Conservation (phyloP, 2,329 filamentous ascomycete genomes). For the Tolypocladium endophyticum region DNA sequence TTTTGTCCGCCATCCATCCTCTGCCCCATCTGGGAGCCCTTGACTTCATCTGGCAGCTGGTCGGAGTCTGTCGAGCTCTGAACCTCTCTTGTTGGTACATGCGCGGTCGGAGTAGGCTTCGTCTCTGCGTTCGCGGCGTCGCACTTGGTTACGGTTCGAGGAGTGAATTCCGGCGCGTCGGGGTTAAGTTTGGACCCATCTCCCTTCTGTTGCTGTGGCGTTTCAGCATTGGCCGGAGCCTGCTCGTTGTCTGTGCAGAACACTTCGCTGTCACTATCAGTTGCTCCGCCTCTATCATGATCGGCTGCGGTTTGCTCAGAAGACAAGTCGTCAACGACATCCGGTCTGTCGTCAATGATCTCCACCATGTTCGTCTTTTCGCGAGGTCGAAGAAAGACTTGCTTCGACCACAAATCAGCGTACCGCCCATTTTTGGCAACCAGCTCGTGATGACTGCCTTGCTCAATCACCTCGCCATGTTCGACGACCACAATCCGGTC, state of each 20-base stretch:
- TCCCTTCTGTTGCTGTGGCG: slow-evolving; percentile 28
- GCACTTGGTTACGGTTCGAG: slow-evolving; percentile 16
- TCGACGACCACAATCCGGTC: slow-evolving; percentile 57
- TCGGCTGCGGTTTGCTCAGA: slow-evolving; percentile 24
- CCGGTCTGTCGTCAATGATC: slow-evolving; percentile 7
- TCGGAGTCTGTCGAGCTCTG: not conserved
- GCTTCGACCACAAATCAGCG: slow-evolving; percentile 54
- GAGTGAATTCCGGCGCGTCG: slow-evolving; percentile 44
- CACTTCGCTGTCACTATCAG: slow-evolving; percentile 12
- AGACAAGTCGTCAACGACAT: slow-evolving; percentile 25
- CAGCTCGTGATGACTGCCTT: slow-evolving; percentile 50
- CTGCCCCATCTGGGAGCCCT: slow-evolving; percentile 4
- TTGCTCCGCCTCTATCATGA: slow-evolving; percentile 14
- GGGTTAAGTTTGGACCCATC: slow-evolving; percentile 47
- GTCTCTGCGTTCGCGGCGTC: not conserved
- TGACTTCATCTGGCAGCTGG: slow-evolving; percentile 20
- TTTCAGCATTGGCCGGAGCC: slow-evolving; percentile 17
- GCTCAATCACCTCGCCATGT: slow-evolving; percentile 51
- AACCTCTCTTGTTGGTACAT: not conserved
- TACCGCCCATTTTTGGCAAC: slow-evolving; percentile 51
- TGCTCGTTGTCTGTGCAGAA: slow-evolving; percentile 9
- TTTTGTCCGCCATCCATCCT: not conserved
- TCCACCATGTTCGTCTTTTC: slow-evolving; percentile 13
- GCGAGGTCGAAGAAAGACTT: slow-evolving; percentile 43
- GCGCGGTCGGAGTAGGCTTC: not conserved